These are phyloP conservation scores for Tilletia walkeri DNA, from an alignment of 1,284 basidiomycete species.

Conservation along the genomic window DNA sequence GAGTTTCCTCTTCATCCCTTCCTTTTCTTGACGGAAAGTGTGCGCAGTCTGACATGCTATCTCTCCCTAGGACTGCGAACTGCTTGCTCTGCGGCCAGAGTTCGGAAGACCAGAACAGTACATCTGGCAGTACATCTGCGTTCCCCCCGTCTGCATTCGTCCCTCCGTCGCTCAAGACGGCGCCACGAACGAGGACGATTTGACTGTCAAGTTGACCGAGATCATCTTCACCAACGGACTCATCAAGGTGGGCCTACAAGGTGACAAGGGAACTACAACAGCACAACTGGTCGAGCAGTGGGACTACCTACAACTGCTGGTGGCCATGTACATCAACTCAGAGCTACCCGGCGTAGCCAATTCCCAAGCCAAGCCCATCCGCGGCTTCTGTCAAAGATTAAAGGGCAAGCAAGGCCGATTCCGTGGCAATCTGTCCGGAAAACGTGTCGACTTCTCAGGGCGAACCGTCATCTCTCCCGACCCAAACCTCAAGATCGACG, in stretches of 20 bases:
- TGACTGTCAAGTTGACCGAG: conserved; percentile 95
- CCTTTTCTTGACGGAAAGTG: not conserved
- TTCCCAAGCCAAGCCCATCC: conserved; percentile 44
- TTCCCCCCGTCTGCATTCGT: conserved; percentile 94
- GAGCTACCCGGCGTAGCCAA: conserved; percentile 74
- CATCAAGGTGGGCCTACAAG: conserved; percentile 80
- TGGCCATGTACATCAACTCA: conserved; percentile 98
- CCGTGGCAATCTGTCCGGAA: conserved; percentile 95
- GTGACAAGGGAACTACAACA: conserved; percentile 53
- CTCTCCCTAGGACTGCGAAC: conserved; percentile 75
- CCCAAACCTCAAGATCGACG: conserved; percentile 92
- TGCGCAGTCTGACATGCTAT: not conserved
- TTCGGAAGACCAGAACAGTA: conserved; percentile 94
- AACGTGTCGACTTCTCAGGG: conserved; percentile 97
- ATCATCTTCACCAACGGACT: conserved; percentile 93
- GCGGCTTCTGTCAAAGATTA: conserved; percentile 91
- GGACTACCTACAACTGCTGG: conserved; percentile 91
- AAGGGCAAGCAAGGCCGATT: conserved; percentile 99
- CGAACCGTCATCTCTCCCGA: conserved; percentile 99
- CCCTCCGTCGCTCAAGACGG: conserved; percentile 94
- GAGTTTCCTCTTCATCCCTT: conserved; percentile 13
- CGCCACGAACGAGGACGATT: conserved; percentile 83
- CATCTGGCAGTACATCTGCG: conserved; percentile 98
- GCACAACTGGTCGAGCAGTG: conserved; percentile 72
- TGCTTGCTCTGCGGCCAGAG: conserved; percentile 83